Evolutionary conservation across 805 yeast species (phyloP), one percentile per base, ranked within the genome.

Genomic region (Vanderwaltozyma yarrowii): DNA sequence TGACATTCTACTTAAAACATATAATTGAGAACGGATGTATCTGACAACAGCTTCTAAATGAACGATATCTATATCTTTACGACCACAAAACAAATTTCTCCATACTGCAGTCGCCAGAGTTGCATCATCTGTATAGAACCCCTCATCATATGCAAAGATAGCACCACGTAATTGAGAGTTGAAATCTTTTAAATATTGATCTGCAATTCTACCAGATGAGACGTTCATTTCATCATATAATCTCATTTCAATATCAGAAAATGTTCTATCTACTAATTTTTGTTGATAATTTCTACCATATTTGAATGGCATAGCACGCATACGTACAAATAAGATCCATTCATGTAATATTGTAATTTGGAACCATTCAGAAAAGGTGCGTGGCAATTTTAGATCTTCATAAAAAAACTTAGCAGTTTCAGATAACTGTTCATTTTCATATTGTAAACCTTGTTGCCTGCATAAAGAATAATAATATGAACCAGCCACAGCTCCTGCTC

Each of bases 401-500:
- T 86, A 92, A 69, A 86, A 92, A 56, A 85, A 92, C 38, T 66
- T 67, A 2, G 96, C 95, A 5, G 83, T 72, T 15, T 73, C 76
- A 4, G 83, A 72, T 30, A 83, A 64, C 28, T 75, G 78, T 54
- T 80, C 88, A 42, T 79, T 70, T n/a, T 80, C 83, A 46, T 72
- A 80, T 58, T 74, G 82, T 50, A 83, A 61, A 3, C 85, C 95
- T 62, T 87, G 96, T 32, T 68, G 73, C 58, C 86, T 86, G 64
- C 96, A 87, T 60, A 82, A 78, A 35, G 82, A 86, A 54, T 84
- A 82, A 62, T 88, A 92, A 40, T 73, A 70, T 3, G 88, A 80
- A 8, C 96, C 97, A 5, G 95, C 95, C 46, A 89, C 79, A 1
- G 96, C 87, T 20, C 96, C 97, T 0, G 96, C 82, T 54, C 97